phyloP scores from a whole-genome alignment of 1,284 basidiomycete species.

The Coniferiporia weirii region DNA sequence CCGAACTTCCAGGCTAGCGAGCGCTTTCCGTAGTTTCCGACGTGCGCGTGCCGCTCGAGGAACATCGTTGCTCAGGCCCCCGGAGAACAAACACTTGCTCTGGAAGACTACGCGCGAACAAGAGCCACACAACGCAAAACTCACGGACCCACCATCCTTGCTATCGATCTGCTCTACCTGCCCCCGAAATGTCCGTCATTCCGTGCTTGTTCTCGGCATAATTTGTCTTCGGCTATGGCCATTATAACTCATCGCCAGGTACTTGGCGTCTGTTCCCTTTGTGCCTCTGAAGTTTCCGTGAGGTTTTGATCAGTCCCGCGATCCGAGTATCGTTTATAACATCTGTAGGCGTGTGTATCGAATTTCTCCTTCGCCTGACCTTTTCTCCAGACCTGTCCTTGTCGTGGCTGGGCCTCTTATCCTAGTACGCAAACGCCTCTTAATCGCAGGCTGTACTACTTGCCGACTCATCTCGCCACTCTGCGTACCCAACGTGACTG shows the following conservation, averaged over 20 bases:
- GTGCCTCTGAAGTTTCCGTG: background rate
- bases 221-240: background rate
- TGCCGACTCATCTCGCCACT: background rate
- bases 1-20: too few relatives aligned
- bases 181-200: background rate
- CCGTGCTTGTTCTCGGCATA: conserved; percentile 8
- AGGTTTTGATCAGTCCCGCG: too few relatives aligned
- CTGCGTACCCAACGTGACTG: background rate
- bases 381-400: background rate
- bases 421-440: background rate
- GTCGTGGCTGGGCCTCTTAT: background rate
- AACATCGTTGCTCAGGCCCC: background rate
- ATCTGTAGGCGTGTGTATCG: too few relatives aligned
- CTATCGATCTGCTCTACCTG: background rate
- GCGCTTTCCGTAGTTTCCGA: too few relatives aligned
- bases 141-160: background rate
- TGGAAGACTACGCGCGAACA: background rate
- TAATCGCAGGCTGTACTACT: too few relatives aligned
- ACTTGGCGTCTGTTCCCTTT: background rate
- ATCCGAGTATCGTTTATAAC: too few relatives aligned
- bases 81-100: background rate
- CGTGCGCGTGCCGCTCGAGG: too few relatives aligned
- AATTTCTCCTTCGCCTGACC: background rate
- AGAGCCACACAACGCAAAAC: background rate
- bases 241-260: background rate